Conservation (phyloP, 306 rosid species). For the Cucumis hystrix region DNA sequence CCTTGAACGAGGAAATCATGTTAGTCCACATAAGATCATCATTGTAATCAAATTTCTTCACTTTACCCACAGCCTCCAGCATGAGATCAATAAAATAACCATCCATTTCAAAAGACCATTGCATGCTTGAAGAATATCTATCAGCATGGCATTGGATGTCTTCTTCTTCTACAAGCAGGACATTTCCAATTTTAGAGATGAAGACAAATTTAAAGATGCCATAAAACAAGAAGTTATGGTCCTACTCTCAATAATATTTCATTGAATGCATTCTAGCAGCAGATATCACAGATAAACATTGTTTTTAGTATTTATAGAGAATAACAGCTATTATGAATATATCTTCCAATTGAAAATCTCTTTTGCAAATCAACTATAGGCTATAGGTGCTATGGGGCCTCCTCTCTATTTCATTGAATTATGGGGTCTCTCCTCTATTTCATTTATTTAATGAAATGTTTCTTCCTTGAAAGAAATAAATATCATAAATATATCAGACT, state of each 20-base stretch:
- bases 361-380: no score
- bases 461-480: neutral
- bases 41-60: slow-evolving; percentile 22
- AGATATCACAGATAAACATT: neutral
- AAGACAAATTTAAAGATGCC: neutral
- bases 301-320: neutral
- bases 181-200: neutral
- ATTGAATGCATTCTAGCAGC: slow-evolving; percentile 2
- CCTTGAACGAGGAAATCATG: slow-evolving; percentile 23
- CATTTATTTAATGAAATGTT: no score
- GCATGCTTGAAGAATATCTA: slow-evolving; percentile 14
- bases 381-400: no score
- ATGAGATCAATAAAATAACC: slow-evolving; percentile 36
- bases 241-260: neutral
- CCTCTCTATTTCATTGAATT: no score
- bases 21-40: slow-evolving; percentile 22
- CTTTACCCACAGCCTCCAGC: slow-evolving; percentile 22
- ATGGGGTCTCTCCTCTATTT: no score
- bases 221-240: neutral
- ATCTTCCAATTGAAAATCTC: no score
- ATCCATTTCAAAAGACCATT: slow-evolving; percentile 43
- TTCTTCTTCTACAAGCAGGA: slow-evolving; percentile 21
- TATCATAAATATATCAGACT: neutral
- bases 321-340: neutral
- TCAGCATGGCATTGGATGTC: slow-evolving; percentile 19